Percentiles rank a stretch among this genome's conserved stretches.
Conservation (phyloP, 2,329 filamentous ascomycete species). For the Xylariomycetidae sp. region DNA sequence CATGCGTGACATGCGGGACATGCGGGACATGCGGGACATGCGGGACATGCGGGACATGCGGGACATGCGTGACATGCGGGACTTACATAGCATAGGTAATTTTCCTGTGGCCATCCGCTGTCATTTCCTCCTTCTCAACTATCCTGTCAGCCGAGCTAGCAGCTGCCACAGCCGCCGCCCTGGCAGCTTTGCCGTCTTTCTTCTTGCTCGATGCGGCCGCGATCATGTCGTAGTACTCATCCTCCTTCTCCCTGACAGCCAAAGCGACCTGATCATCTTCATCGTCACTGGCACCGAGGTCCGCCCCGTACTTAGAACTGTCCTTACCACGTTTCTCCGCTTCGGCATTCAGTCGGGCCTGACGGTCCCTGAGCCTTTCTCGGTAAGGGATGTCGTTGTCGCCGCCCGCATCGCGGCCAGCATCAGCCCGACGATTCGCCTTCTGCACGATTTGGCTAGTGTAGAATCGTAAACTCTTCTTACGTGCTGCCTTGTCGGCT, state of each 20-base stretch:
- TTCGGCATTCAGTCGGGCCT: constrained; percentile 81
- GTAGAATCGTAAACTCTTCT: constrained; percentile 94
- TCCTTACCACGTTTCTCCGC: constrained; percentile 78
- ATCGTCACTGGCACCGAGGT: constrained; percentile 63
- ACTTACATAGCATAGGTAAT: constrained; percentile 76
- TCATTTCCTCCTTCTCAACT: constrained; percentile 64
- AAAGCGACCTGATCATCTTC: constrained; percentile 56
- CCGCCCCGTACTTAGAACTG: constrained; percentile 56
- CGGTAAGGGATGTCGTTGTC: constrained; percentile 82
- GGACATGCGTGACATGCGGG: too few relatives aligned
- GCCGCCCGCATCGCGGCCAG: constrained; percentile 70
- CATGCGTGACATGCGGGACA: too few relatives aligned
- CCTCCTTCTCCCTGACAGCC: constrained; percentile 49
- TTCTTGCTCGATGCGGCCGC: constrained; percentile 65
- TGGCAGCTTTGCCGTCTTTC: constrained; percentile 65
- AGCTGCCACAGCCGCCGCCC: constrained; percentile 49
- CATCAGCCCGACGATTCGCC: constrained; percentile 74
- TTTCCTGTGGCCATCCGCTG: constrained; percentile 81
- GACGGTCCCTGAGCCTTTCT: constrained; percentile 80
- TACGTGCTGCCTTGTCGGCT: constrained; percentile 81
- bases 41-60: too few relatives aligned
- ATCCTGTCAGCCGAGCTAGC: constrained; percentile 62
- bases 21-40: too few relatives aligned
- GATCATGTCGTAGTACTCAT: constrained; percentile 89
- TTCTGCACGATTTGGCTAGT: constrained; percentile 97